These are phyloP conservation scores for Aspergillus luchuensis DNA, from an alignment of 2,329 filamentous ascomycete genomes.

Conservation along the genomic window DNA sequence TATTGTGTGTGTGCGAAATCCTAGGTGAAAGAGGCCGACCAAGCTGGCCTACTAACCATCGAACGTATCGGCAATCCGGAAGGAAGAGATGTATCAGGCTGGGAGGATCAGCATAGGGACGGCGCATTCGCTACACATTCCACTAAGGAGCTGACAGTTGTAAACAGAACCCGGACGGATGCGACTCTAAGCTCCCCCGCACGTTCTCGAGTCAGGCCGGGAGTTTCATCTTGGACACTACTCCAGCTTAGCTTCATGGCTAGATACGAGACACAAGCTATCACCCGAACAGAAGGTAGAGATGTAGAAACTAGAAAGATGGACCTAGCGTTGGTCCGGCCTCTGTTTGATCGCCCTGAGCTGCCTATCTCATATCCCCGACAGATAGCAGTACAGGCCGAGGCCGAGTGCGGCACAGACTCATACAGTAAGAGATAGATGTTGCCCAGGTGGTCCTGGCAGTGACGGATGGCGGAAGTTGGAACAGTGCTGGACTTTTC, in stretches of 20 bases:
- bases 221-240: conserved; percentile 8
- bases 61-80: not conserved
- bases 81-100: not conserved
- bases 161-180: not conserved
- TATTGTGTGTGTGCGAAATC: not conserved
- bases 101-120: not conserved
- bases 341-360: not conserved
- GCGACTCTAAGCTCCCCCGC: conserved; percentile 12
- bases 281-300: not conserved
- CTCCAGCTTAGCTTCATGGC: not conserved
- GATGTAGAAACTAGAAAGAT: not conserved
- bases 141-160: not conserved
- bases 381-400: not conserved
- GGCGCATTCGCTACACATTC: not conserved
- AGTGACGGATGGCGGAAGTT: conserved; percentile 6
- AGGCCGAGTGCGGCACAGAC: not conserved
- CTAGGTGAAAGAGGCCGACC: not conserved
- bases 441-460: not conserved
- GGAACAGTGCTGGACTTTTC: conserved; percentile 23
- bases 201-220: conserved; percentile 12
- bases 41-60: too few species aligned
- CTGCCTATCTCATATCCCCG: not conserved
- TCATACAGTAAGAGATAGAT: not conserved
- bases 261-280: not conserved
- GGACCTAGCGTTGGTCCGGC: conserved; percentile 3